These are phyloP conservation scores for Paraphysoderma sedebokerense DNA, from an alignment of 371 early-diverging fungal genomes.

Conservation along the genomic window DNA sequence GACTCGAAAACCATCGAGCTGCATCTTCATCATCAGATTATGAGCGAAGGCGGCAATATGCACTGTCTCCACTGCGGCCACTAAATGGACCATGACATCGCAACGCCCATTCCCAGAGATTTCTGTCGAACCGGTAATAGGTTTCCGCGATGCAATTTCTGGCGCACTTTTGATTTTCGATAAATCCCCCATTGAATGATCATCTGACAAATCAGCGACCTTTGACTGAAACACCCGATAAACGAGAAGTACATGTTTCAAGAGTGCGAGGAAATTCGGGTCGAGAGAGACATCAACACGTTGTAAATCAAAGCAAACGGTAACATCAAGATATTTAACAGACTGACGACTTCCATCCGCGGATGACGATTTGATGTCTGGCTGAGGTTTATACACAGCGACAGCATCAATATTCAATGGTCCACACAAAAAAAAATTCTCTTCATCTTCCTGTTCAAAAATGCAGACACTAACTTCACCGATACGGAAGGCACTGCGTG, in stretches of 20 bases:
- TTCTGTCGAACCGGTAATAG: too few relatives aligned
- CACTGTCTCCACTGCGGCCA: not conserved
- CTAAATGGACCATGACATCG: too few relatives aligned
- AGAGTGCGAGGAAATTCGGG: slow-evolving; percentile 50
- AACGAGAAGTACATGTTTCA: slow-evolving; percentile 47
- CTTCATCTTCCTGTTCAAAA: slow-evolving; percentile 19
- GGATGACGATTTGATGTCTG: slow-evolving; percentile 6
- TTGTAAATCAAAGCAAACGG: slow-evolving; percentile 24
- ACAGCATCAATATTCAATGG: slow-evolving; percentile 15
- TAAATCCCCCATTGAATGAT: too few relatives aligned
- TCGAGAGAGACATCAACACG: slow-evolving; percentile 29
- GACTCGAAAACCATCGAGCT: not conserved
- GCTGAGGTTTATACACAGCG: slow-evolving; percentile 16
- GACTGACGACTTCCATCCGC: not conserved
- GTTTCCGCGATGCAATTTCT: too few relatives aligned
- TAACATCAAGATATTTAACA: slow-evolving; percentile 21
- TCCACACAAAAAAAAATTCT: slow-evolving; percentile 18
- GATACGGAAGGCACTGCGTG: too few relatives aligned
- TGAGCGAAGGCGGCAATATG: not conserved
- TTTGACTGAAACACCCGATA: slow-evolving; percentile 47
- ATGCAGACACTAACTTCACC: slow-evolving; percentile 18
- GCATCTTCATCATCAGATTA: not conserved
- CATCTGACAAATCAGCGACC: slow-evolving; percentile 14
- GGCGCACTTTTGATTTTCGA: too few relatives aligned
- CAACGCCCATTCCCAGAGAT: too few relatives aligned